Conservation (phyloP, 768 basidiomycete species). For the Naematelia aurantialba region DNA sequence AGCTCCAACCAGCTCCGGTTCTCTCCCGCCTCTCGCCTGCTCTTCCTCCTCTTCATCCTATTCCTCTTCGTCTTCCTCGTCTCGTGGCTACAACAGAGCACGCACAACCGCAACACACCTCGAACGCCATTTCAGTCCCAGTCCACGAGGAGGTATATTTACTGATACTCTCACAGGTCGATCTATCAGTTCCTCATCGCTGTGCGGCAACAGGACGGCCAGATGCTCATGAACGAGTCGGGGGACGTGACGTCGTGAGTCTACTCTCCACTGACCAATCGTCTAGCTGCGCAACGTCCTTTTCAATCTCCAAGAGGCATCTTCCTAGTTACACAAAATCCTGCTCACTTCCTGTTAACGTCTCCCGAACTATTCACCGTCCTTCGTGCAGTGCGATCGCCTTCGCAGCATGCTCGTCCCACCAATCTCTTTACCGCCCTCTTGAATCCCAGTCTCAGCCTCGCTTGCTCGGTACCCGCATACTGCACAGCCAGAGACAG, state of each 20-base stretch:
- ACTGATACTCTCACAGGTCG: slow-evolving; percentile 20
- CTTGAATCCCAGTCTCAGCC: too few relatives aligned
- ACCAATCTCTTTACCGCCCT: too few relatives aligned
- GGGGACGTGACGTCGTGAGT: slow-evolving; percentile 84
- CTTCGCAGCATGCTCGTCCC: too few relatives aligned
- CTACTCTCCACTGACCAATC: too few relatives aligned
- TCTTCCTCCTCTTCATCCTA: neutral
- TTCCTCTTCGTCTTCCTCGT: neutral
- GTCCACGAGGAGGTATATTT: neutral
- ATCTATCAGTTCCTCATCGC: slow-evolving; percentile 85
- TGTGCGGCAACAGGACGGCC: slow-evolving; percentile 91
- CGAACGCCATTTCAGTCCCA: too few relatives aligned
- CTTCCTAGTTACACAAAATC: too few relatives aligned
- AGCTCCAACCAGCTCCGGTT: slow-evolving; percentile 1
- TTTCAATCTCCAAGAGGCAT: neutral
- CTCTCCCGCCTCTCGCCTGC: neutral
- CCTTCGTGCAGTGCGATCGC: too few relatives aligned
- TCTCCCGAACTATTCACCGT: neutral
- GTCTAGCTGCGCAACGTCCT: too few relatives aligned
- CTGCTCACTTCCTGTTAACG: neutral
- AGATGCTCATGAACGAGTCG: slow-evolving; percentile 92
- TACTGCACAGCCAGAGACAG: slow-evolving; percentile 3
- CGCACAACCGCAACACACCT: too few relatives aligned
- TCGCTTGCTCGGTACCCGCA: too few relatives aligned
- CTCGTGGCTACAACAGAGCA: too few relatives aligned